These are phyloP conservation scores for Erythrobasidium hasegawianum DNA, from an alignment of 1,284 basidiomycete genomes.

Conservation along the genomic window DNA sequence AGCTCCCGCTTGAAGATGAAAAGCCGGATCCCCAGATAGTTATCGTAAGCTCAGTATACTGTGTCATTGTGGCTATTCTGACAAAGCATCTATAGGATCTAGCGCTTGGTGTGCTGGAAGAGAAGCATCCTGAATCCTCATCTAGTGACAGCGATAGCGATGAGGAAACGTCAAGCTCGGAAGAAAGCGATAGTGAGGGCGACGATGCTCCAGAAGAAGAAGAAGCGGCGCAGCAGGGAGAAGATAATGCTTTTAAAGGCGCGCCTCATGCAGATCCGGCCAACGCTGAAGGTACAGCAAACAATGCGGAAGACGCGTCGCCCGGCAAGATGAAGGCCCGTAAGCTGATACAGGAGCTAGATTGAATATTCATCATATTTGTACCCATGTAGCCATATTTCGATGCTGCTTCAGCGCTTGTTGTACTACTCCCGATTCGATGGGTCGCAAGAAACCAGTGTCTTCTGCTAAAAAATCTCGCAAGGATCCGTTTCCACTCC, in stretches of 20 bases:
- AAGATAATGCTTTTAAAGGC: no score
- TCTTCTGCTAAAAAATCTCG: neutral
- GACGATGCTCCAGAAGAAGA: no score
- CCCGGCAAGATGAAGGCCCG: neutral
- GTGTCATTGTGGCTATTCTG: neutral
- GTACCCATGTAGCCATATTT: neutral
- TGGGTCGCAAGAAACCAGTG: conserved; percentile 1
- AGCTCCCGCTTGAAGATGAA: neutral
- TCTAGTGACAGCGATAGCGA: neutral
- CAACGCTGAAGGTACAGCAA: no score
- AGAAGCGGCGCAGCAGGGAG: no score
- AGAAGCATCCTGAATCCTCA: conserved; percentile 1
- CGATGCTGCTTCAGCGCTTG: neutral
- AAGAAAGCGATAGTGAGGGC: neutral
- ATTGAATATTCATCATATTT: neutral
- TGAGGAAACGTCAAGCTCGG: neutral
- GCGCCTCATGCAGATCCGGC: no score
- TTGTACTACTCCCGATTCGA: neutral
- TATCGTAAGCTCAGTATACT: conserved; percentile 3
- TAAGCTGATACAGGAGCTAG: conserved; percentile 16
- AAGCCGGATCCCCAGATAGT: conserved; percentile 16
- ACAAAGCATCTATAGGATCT: conserved; percentile 7
- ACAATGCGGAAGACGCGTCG: neutral
- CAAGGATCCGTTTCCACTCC: neutral
- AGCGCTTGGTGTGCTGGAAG: conserved; percentile 24